Evolutionary conservation across 1,139 yeast species (phyloP).

Genomic region (Maudiozyma humilis): DNA sequence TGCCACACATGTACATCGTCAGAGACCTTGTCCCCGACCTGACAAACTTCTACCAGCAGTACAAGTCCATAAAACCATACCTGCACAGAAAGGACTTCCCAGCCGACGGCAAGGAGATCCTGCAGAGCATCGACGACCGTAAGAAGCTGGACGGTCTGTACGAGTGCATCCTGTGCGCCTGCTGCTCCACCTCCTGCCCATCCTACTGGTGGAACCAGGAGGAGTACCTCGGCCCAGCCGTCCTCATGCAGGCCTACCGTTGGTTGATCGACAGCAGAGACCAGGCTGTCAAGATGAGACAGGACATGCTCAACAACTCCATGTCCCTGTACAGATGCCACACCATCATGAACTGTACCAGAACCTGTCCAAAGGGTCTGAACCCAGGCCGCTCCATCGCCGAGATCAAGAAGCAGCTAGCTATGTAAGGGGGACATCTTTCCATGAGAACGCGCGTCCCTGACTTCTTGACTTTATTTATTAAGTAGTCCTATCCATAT

Average conservation of each 20-base stretch:
- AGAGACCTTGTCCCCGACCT: constrained; percentile 96
- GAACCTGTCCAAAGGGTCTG: constrained; percentile 97
- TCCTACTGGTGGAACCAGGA: constrained; percentile 99
- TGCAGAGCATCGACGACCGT: constrained; percentile 88
- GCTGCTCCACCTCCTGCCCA: constrained; percentile 98
- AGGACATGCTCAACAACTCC: constrained; percentile 86
- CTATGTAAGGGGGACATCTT: constrained; percentile 34
- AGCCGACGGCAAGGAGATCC: constrained; percentile 84
- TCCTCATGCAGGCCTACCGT: constrained; percentile 96
- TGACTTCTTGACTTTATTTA: no score
- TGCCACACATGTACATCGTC: constrained; percentile 97
- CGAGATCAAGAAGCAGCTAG: constrained; percentile 88
- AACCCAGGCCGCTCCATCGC: constrained; percentile 98
- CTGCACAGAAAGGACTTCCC: constrained; percentile 79
- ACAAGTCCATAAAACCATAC: constrained; percentile 95
- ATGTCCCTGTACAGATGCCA: constrained; percentile 98
- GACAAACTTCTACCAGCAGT: constrained; percentile 96
- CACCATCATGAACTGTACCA: constrained; percentile 96
- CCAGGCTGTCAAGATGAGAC: constrained; percentile 74
- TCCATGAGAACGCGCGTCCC: no score
- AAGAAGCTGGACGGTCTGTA: constrained; percentile 93
- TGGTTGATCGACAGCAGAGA: constrained; percentile 98
- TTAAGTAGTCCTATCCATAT: no score
- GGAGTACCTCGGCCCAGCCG: constrained; percentile 97
- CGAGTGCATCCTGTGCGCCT: constrained; percentile 97